phyloP scores from a whole-genome alignment of 352 stramenopile species.

The Nothophytophthora sp. region DNA sequence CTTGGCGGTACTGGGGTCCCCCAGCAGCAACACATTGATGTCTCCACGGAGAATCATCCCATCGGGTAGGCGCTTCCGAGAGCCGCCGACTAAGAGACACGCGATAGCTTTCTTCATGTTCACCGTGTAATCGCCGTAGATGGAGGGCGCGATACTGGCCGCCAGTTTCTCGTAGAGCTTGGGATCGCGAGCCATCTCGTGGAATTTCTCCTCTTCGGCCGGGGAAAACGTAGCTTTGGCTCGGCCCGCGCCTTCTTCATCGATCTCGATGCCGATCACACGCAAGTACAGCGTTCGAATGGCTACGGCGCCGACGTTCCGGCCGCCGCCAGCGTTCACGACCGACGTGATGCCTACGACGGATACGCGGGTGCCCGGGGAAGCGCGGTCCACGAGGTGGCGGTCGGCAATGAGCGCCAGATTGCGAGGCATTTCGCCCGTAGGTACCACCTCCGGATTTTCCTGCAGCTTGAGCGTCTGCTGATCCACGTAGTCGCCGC shows the following conservation, averaged over 20 bases:
- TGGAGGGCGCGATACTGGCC: slow-evolving; percentile 91
- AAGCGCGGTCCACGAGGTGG: slow-evolving; percentile 95
- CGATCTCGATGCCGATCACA: slow-evolving; percentile 96
- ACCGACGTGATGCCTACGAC: slow-evolving; percentile 97
- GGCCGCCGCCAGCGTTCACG: slow-evolving; percentile 76
- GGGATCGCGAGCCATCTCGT: slow-evolving; percentile 86
- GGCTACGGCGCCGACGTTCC: slow-evolving; percentile 80
- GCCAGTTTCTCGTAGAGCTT: slow-evolving; percentile 95
- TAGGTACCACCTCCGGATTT: slow-evolving; percentile 96
- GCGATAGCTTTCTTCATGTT: slow-evolving; percentile 98
- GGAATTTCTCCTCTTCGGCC: slow-evolving; percentile 98
- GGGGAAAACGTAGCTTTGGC: slow-evolving; percentile 93
- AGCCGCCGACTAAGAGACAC: slow-evolving; percentile 95
- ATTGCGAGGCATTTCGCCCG: slow-evolving; percentile 98
- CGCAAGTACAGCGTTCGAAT: slow-evolving; percentile 95
- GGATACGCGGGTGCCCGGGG: slow-evolving; percentile 95
- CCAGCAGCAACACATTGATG: slow-evolving; percentile 98
- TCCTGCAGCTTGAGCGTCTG: slow-evolving; percentile 99
- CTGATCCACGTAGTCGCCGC: slow-evolving; percentile 96
- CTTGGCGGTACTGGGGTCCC: slow-evolving; percentile 98
- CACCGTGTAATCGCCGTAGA: slow-evolving; percentile 96
- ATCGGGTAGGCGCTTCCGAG: slow-evolving; percentile 94
- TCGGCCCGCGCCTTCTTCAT: slow-evolving; percentile 92
- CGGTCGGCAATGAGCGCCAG: slow-evolving; percentile 95
- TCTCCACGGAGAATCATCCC: slow-evolving; percentile 97